Evolutionary conservation across 176 grass and related monocot species (phyloP).

Genomic region (Microstegium vimineum): DNA sequence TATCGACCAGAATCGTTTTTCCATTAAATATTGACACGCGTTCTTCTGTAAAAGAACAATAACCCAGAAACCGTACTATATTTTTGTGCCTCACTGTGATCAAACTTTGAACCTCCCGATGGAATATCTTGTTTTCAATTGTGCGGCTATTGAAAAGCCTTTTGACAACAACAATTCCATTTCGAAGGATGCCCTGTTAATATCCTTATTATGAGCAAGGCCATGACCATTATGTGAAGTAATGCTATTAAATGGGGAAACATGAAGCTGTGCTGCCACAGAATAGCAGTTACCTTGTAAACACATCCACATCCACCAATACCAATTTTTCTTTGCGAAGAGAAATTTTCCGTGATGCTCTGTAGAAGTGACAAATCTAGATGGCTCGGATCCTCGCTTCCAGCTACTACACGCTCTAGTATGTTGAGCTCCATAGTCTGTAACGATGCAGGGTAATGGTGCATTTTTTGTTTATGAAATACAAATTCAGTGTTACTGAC

Average conservation of each 20-base stretch:
- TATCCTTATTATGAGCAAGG: neutral
- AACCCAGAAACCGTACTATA: neutral
- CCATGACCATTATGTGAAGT: neutral
- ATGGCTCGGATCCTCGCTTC: neutral
- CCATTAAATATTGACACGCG: accelerated
- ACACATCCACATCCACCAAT: neutral
- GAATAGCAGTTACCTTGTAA: neutral
- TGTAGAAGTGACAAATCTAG: neutral
- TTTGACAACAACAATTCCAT: neutral
- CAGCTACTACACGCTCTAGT: neutral
- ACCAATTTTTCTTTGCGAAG: neutral
- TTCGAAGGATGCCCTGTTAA: neutral
- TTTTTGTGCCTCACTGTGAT: neutral
- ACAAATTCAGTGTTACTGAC: neutral
- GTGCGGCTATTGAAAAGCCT: neutral
- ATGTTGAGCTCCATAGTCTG: neutral
- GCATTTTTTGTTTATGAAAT: neutral
- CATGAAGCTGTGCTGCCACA: too few species aligned
- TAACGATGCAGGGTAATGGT: neutral
- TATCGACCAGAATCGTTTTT: neutral
- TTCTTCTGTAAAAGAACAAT: slow-evolving; percentile 6
- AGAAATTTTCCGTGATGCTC: neutral
- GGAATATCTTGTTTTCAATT: neutral
- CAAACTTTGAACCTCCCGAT: neutral
- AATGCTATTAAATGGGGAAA: neutral